phyloP scores from a whole-genome alignment of 2,329 filamentous ascomycete species.

The Exophiala sp. region DNA sequence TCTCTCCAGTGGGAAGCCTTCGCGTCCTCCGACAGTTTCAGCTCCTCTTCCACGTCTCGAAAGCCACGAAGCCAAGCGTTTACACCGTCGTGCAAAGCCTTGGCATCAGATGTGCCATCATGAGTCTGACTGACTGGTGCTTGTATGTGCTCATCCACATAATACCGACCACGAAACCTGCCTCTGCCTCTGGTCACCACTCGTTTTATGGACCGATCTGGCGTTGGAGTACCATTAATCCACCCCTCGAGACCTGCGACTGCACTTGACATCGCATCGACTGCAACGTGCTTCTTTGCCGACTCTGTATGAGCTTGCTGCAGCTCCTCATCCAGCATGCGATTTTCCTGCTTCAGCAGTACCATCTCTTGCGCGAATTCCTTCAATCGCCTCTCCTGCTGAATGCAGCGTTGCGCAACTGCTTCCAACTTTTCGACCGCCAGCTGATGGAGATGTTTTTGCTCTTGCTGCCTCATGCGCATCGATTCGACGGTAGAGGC shows the following conservation, averaged over 20 bases:
- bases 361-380: conserved; percentile 22
- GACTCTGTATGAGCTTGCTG: conserved; percentile 15
- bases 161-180: conserved; percentile 29
- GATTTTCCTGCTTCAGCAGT: conserved; percentile 19
- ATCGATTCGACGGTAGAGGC: conserved; percentile 24
- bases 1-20: neutral
- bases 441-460: conserved; percentile 26
- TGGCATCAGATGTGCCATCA: conserved; percentile 15
- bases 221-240: conserved; percentile 25
- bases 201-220: conserved; percentile 11
- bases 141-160: conserved; percentile 21
- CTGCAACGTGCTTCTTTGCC: conserved; percentile 23
- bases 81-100: conserved; percentile 36
- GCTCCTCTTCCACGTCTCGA: conserved; percentile 41
- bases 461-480: conserved; percentile 28
- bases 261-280: conserved; percentile 30
- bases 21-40: conserved; percentile 18
- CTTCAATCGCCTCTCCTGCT: conserved; percentile 21
- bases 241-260: conserved; percentile 29
- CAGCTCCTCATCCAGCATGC: conserved; percentile 12
- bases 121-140: neutral
- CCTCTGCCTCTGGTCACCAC: conserved; percentile 26
- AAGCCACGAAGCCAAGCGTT: conserved; percentile 43
- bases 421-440: conserved; percentile 26
- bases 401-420: conserved; percentile 24